Base-by-base conservation (phyloP, 2,329 filamentous ascomycete species). In the Lecanosticta acicola region DNA sequence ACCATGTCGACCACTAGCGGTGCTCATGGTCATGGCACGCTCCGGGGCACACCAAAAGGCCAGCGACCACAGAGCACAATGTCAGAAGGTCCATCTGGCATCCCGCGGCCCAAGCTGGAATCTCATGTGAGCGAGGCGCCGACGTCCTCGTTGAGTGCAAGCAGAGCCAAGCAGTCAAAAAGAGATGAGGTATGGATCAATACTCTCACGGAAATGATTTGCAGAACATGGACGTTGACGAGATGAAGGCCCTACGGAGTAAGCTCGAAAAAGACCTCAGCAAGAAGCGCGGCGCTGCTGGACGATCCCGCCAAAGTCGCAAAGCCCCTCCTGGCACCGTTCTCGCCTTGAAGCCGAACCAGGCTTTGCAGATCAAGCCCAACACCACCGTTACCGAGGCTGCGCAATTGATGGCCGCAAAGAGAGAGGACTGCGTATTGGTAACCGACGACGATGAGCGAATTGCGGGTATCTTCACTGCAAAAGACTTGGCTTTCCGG, bases 381-480 rank as follows among this genome's bases (percentile, higher is more conserved):
- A 80, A 77, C 54, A 96, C 89, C 19, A 95, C 87, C 40, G 91
- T 98, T 46, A 84, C 93, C 54, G 93, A 98, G 71, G 93, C 93
- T 39, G 93, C 93, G 33, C 93, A 98, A 74, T 76, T 98, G 64
- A 98, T 98, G 93, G 93, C 93, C 45, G 93, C 93, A 41, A 98
- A 98, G 78, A 80, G 93, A 60, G 93, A 98, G 69, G 93, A 98
- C 68, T 98, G 93, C 63, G 93, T 98, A 32, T 73, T 98, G 50
- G 93, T 98, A 18, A 98, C 93, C 34, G 93, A 98, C 67, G 91
- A 97, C 56, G 90, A 98, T 69, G 93, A 98, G 63, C 81, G 93
- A 38, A 98, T 98, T 70, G 87, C 93, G 36, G 93, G 93, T 71
- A 98, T 98, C 67, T 98, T 98, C 68, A 98, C 93, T 0, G 93